A percentile compares a stretch with the other conserved stretches of the same genome.
Conservation (phyloP, 805 yeast species). For the Ogataea thermomethanolica region DNA sequence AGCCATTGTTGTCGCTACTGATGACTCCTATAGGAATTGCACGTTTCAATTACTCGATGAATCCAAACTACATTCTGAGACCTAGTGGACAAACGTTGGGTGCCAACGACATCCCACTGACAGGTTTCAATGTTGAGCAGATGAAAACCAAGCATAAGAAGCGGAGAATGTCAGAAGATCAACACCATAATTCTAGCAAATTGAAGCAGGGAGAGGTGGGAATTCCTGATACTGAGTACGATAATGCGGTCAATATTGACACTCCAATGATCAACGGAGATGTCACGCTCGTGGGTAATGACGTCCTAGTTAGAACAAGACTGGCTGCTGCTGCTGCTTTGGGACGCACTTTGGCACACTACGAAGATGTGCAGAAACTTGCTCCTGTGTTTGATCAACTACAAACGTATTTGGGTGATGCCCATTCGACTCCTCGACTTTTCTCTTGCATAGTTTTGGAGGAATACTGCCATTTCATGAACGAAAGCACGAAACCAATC, state of each 20-base stretch:
- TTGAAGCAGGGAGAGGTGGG: conserved; percentile 24
- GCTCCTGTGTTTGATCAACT: conserved; percentile 37
- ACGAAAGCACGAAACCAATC: conserved; percentile 16
- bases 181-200: conserved; percentile 7
- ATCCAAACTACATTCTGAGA: conserved; percentile 63
- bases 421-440: conserved; percentile 79
- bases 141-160: conserved; percentile 43
- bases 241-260: conserved; percentile 77
- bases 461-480: conserved; percentile 50
- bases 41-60: conserved; percentile 83
- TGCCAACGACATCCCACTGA: conserved; percentile 25
- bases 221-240: conserved; percentile 51
- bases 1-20: conserved; percentile 59
- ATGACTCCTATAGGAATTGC: conserved; percentile 96
- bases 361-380: conserved; percentile 38
- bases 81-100: conserved; percentile 64
- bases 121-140: conserved; percentile 27
- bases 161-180: conserved; percentile 35
- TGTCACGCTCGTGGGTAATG: conserved; percentile 75
- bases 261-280: conserved; percentile 92
- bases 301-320: conserved; percentile 70
- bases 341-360: conserved; percentile 60
- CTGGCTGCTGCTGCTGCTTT: conserved; percentile 70
- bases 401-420: conserved; percentile 45
- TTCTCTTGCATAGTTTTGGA: conserved; percentile 65